Percentiles rank a stretch among this genome's conserved stretches.
phyloP scores from a whole-genome alignment of 208 protist genomes.

The Trypanosoma congolense region DNA sequence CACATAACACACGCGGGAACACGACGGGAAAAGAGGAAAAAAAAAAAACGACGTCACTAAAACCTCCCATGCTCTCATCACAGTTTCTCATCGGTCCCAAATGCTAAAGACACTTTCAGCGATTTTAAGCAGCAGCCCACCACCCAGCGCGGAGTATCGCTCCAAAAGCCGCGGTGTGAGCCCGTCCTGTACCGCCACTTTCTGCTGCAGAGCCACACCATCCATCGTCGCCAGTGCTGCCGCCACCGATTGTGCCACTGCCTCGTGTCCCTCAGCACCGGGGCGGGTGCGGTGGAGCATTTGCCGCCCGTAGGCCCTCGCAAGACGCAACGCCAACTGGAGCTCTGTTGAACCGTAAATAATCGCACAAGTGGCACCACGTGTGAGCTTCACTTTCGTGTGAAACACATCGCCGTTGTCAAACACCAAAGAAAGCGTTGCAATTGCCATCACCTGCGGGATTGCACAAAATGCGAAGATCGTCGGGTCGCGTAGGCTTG shows the following conservation, averaged over 20 bases:
- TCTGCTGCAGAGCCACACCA: constrained; percentile 10
- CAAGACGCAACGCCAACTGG: constrained; percentile 30
- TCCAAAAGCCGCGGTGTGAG: constrained; percentile 37
- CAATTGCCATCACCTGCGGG: constrained; percentile 96
- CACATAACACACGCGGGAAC: too few relatives aligned
- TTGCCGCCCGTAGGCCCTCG: constrained; percentile 35
- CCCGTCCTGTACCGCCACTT: constrained; percentile 20
- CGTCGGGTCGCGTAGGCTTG: constrained; percentile 57
- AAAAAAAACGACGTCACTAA: neutral
- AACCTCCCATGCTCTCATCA: neutral
- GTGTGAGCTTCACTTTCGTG: constrained; percentile 91
- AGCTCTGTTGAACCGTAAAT: constrained; percentile 43
- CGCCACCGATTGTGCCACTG: constrained; percentile 23
- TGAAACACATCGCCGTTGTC: constrained; percentile 93
- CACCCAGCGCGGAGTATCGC: constrained; percentile 53
- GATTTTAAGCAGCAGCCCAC: constrained; percentile 33
- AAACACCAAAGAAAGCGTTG: constrained; percentile 90
- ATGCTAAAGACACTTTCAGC: constrained; percentile 42
- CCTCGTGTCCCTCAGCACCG: constrained; percentile 26
- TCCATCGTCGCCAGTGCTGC: constrained; percentile 25
- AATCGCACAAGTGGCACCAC: constrained; percentile 61
- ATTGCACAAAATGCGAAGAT: constrained; percentile 96
- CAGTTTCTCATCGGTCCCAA: constrained; percentile 18
- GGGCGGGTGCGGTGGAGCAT: constrained; percentile 21
- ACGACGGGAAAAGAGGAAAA: neutral